Conservation (phyloP, 139 green algal species). For the Mesotaenium endlicherianum region DNA sequence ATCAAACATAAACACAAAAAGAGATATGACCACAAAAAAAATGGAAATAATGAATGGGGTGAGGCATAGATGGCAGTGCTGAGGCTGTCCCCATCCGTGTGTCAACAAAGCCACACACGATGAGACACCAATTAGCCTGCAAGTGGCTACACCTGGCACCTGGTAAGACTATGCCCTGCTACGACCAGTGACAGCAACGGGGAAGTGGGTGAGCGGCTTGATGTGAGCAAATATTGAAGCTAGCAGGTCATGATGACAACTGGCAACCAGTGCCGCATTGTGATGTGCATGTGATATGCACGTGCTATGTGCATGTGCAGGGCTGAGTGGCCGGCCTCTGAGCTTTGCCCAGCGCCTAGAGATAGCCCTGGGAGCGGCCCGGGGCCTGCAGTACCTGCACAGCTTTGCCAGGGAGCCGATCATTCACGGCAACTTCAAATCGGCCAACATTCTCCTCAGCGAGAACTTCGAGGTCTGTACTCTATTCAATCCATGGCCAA, state of each 20-base stretch:
- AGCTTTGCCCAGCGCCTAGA: background rate
- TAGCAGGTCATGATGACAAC: background rate
- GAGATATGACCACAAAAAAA: no score
- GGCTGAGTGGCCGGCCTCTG: background rate
- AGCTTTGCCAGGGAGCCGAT: conserved; percentile 29
- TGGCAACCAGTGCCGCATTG: background rate
- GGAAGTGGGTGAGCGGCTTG: background rate
- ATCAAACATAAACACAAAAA: no score
- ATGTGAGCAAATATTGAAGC: background rate
- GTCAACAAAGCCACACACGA: no score
- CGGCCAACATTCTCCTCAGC: conserved; percentile 59
- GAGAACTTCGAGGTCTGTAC: conserved; percentile 28
- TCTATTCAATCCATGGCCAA: no score
- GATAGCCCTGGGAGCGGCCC: conserved; percentile 25
- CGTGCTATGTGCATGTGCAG: background rate
- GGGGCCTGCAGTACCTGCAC: conserved; percentile 48
- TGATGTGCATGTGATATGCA: background rate
- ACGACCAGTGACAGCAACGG: background rate
- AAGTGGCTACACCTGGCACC: no score
- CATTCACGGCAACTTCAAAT: conserved; percentile 60
- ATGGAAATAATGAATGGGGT: no score
- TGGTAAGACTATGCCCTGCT: no score
- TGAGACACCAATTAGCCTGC: no score
- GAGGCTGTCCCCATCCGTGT: no score
- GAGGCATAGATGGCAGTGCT: no score